Base-by-base conservation (phyloP, 441 rosid species). In the Adansonia madagascariensis region DNA sequence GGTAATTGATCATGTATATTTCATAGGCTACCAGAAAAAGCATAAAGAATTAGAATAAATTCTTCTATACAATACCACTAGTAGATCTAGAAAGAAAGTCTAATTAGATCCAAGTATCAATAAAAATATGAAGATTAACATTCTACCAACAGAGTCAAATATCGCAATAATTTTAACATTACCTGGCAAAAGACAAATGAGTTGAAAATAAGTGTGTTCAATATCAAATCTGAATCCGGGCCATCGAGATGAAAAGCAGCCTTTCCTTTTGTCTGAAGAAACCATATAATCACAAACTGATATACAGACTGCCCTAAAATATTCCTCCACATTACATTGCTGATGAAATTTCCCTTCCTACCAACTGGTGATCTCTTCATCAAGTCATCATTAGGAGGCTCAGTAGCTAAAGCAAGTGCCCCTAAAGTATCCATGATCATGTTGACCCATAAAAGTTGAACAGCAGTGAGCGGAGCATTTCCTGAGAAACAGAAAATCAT, bases 341-440 rank as follows among this genome's bases (percentile, higher is more conserved):
- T 85, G 86, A 88, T 83, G 80, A 88, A 88, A 68, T 81, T 88
- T 68, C 89, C 90, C 76, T 88, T 88, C 84, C 90, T 81, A 39
- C 90, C 91, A 69, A 88, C 91, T 3, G 91, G 91, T 8, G 47
- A 31, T 75, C 88, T 81, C 71, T 84, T 65, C 91, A 88, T 88
- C 82, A 86, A 75, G 73, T 81, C 85, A 77, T 81, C 85, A 9
- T 65, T 84, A 46, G 91, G 91, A 78, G 91, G 91, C 74, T 88
- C 89, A 31, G 91, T 88, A 0, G 91, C 91, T 70, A 88, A 80
- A 10, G 91, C 91, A 71, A 88, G 88, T 52, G 91, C 89, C 75
- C 91, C 91, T 22, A 88, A 80, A 77, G 91, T 88, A 47, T 88
- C 91, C 91, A 88, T 88, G 82, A 86, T 88, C 91, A 88, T 86